Evolutionary conservation across 768 basidiomycete species (phyloP).

Genomic region (Lyophyllum decastes): DNA sequence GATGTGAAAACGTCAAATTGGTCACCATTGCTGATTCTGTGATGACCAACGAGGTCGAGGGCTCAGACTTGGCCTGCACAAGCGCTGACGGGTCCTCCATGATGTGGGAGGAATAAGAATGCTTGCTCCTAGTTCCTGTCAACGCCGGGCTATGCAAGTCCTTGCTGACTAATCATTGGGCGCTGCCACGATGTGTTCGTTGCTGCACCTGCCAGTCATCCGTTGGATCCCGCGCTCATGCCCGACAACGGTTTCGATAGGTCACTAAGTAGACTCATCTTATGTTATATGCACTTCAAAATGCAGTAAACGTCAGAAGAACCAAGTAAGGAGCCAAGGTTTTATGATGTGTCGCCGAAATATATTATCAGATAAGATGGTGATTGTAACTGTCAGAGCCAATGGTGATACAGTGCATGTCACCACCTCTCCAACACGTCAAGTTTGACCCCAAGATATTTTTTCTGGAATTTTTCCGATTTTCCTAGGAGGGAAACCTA

Average conservation of each 20-base stretch:
- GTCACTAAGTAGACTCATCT: too few species aligned
- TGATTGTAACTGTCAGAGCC: too few species aligned
- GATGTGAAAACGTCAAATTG: slow-evolving; percentile 47
- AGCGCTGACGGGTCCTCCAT: slow-evolving; percentile 41
- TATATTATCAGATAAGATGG: too few species aligned
- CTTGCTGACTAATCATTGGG: slow-evolving; percentile 4
- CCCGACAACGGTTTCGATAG: background rate
- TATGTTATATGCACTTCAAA: too few species aligned
- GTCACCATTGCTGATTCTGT: slow-evolving; percentile 47
- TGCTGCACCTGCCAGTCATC: background rate
- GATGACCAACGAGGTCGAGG: slow-evolving; percentile 49
- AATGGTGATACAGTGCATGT: too few species aligned
- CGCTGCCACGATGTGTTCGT: background rate
- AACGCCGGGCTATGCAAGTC: background rate
- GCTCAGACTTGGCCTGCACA: slow-evolving; percentile 50
- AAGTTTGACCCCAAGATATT: too few species aligned
- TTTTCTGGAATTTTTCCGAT: too few species aligned
- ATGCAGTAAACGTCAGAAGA: too few species aligned
- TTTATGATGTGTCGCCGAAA: too few species aligned
- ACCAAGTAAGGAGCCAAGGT: too few species aligned
- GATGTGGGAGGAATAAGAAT: slow-evolving; percentile 1
- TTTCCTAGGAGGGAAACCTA: too few species aligned
- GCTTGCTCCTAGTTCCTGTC: background rate
- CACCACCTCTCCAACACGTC: too few species aligned
- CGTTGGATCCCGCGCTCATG: background rate